Percentiles rank a stretch among this genome's conserved stretches.
Evolutionary conservation across 1,139 yeast species (phyloP).

Genomic region (Lodderomyces theae): DNA sequence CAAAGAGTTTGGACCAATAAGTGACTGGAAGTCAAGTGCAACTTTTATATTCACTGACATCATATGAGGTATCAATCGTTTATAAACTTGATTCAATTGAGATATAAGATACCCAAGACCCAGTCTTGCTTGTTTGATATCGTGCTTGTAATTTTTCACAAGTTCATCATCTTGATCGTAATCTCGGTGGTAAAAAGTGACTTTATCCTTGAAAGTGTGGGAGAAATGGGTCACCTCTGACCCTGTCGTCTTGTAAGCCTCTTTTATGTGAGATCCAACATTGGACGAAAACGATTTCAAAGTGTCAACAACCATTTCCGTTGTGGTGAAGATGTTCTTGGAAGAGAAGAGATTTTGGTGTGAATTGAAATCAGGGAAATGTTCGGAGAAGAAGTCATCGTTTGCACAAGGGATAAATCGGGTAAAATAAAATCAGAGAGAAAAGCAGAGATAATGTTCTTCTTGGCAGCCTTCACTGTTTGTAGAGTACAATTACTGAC

Average conservation of each 20-base stretch:
- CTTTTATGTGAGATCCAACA: constrained; percentile 14
- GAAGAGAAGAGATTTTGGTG: background rate
- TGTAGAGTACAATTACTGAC: too few relatives aligned
- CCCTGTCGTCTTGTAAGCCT: constrained; percentile 13
- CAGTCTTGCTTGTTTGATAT: constrained; percentile 37
- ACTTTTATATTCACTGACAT: constrained; percentile 34
- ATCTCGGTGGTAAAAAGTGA: constrained; percentile 20
- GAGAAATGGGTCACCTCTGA: constrained; percentile 12
- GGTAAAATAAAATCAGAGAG: background rate
- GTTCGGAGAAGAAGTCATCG: background rate
- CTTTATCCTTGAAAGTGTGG: constrained; percentile 14
- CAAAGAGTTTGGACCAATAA: constrained; percentile 41
- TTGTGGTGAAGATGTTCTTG: background rate
- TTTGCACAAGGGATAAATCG: background rate
- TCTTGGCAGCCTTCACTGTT: too few relatives aligned
- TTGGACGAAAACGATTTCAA: constrained; percentile 11
- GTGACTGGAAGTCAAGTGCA: constrained; percentile 28
- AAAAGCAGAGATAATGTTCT: too few relatives aligned
- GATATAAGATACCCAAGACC: constrained; percentile 41
- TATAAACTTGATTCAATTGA: constrained; percentile 36
- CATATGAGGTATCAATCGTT: constrained; percentile 33
- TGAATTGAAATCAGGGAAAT: background rate
- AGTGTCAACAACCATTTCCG: constrained; percentile 14
- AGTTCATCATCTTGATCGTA: constrained; percentile 42
- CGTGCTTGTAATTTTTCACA: constrained; percentile 42